These are phyloP conservation scores for Thielaviopsis musarum DNA, from an alignment of 2,329 filamentous ascomycete genomes.

Conservation along the genomic window DNA sequence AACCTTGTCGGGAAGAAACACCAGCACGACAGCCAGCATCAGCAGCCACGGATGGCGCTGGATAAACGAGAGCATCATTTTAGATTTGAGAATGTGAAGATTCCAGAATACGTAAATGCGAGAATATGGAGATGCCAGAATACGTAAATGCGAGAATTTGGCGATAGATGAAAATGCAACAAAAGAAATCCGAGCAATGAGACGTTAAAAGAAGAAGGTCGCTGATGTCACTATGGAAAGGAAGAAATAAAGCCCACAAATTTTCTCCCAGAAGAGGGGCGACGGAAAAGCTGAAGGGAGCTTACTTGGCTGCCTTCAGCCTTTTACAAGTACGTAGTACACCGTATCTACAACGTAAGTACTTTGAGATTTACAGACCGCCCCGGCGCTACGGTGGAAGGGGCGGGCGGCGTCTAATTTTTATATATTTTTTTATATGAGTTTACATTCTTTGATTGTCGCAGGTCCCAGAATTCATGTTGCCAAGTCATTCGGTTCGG, in stretches of 20 bases:
- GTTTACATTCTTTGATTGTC: too few species aligned
- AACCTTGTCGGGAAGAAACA: constrained; percentile 38
- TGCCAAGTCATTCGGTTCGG: too few species aligned
- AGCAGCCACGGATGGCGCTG: constrained; percentile 35
- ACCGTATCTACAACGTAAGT: too few species aligned
- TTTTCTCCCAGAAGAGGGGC: not conserved
- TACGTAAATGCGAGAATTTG: not conserved
- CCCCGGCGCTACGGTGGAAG: not conserved
- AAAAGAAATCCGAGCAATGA: too few species aligned
- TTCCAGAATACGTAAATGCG: not conserved
- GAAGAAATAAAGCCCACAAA: not conserved
- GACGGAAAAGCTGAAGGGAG: not conserved
- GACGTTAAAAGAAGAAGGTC: not conserved
- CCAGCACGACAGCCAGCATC: constrained; percentile 33
- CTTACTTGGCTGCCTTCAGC: not conserved
- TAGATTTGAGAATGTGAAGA: not conserved
- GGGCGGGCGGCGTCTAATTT: not conserved
- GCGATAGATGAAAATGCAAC: not conserved
- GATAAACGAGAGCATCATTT: constrained; percentile 32
- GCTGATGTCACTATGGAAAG: not conserved
- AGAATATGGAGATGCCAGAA: not conserved
- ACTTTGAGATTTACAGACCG: not conserved
- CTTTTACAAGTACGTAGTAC: too few species aligned
- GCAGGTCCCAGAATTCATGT: too few species aligned
- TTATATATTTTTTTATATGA: not conserved